These are phyloP conservation scores for Actinomucor elegans DNA, from an alignment of 371 early-diverging fungal species.

Conservation along the genomic window DNA sequence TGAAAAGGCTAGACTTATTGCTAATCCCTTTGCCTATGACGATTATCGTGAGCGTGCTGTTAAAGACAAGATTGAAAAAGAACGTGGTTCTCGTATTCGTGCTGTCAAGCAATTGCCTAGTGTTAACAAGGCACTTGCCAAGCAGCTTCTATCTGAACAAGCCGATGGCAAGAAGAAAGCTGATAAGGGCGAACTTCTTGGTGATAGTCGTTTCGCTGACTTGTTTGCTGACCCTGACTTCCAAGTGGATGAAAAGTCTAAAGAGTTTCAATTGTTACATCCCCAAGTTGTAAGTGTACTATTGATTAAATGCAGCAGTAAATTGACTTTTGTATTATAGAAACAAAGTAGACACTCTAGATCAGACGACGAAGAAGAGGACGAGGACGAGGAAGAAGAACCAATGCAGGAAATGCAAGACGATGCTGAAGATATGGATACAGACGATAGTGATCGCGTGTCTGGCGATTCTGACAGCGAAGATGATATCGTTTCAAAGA, in stretches of 20 bases:
- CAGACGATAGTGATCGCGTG: slow-evolving; percentile 39
- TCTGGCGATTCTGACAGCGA: slow-evolving; percentile 48
- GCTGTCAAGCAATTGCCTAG: slow-evolving; percentile 86
- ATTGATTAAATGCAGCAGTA: not conserved
- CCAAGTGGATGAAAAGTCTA: slow-evolving; percentile 85
- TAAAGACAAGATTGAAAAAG: slow-evolving; percentile 82
- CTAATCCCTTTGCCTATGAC: slow-evolving; percentile 97
- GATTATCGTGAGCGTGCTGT: slow-evolving; percentile 81
- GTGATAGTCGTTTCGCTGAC: slow-evolving; percentile 85
- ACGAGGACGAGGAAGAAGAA: slow-evolving; percentile 33
- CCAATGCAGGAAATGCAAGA: slow-evolving; percentile 44
- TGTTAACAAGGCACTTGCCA: slow-evolving; percentile 86
- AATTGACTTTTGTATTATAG: not conserved
- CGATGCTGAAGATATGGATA: slow-evolving; percentile 39
- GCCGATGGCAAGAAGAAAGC: slow-evolving; percentile 49
- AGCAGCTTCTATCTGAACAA: slow-evolving; percentile 63
- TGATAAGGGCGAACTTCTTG: slow-evolving; percentile 53
- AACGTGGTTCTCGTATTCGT: slow-evolving; percentile 87
- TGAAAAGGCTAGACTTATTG: slow-evolving; percentile 93
- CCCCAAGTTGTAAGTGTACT: slow-evolving; percentile 50
- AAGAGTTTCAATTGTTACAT: slow-evolving; percentile 87
- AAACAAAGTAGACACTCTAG: slow-evolving; percentile 21
- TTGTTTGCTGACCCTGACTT: slow-evolving; percentile 93
- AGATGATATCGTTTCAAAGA: slow-evolving; percentile 46
- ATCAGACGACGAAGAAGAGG: slow-evolving; percentile 29